A percentile compares a stretch with the other conserved stretches of the same genome.
Conservation (phyloP, 345 rosid genomes). For the Jatropha curcas region DNA sequence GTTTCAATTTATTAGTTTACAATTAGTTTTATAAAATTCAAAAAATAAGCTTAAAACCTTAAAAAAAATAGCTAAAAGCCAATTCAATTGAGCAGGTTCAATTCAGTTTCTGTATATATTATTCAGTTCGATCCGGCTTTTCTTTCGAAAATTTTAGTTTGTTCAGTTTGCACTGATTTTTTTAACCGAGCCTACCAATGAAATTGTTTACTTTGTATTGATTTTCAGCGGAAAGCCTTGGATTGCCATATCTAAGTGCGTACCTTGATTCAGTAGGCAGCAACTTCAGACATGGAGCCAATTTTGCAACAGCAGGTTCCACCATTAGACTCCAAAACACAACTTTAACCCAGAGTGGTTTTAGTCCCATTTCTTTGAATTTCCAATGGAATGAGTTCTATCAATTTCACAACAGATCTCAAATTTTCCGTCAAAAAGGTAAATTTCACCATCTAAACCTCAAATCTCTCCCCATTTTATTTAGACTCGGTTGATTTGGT, state of each 20-base stretch:
- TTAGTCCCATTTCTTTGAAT: constrained; percentile 80
- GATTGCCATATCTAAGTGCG: constrained; percentile 67
- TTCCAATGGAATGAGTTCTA: constrained; percentile 59
- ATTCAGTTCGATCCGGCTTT: too few relatives aligned
- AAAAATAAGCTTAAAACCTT: too few relatives aligned
- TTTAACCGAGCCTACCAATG: too few relatives aligned
- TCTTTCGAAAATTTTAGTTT: too few relatives aligned
- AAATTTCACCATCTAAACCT: background rate
- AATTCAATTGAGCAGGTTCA: too few relatives aligned
- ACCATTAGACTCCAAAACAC: constrained; percentile 76
- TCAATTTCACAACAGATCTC: constrained; percentile 62
- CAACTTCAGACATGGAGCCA: constrained; percentile 82
- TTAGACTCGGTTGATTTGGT: background rate
- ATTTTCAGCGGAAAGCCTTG: constrained; percentile 54
- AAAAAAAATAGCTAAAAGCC: too few relatives aligned
- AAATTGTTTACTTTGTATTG: background rate
- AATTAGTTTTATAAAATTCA: background rate
- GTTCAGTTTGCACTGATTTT: too few relatives aligned
- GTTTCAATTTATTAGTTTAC: background rate
- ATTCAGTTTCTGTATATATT: too few relatives aligned
- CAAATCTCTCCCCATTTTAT: too few relatives aligned
- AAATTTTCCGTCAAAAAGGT: constrained; percentile 52
- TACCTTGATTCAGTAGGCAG: constrained; percentile 76
- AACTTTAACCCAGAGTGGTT: constrained; percentile 67
- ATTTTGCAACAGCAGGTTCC: constrained; percentile 92